phyloP scores from a whole-genome alignment of 345 rosid genomes.

The Leavenworthia alabamica region DNA sequence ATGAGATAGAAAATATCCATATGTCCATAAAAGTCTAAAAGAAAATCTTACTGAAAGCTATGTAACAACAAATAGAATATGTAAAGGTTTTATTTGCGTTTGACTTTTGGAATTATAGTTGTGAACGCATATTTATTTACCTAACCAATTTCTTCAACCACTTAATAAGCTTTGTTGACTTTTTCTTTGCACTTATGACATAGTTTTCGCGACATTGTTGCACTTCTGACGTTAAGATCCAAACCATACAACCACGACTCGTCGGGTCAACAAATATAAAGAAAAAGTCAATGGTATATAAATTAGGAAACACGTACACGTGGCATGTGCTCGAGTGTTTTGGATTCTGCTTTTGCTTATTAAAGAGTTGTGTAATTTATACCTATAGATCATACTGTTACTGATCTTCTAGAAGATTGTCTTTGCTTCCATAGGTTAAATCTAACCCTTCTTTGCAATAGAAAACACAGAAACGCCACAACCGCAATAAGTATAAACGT shows the following conservation, averaged over 20 bases:
- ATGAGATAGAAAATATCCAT: too few relatives aligned
- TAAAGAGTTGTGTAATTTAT: background rate
- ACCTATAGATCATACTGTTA: constrained; percentile 10
- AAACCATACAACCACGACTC: background rate
- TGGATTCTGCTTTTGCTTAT: background rate
- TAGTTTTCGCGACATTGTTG: constrained; percentile 10
- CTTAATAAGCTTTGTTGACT: background rate
- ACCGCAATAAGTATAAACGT: constrained; percentile 39
- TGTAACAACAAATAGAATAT: too few relatives aligned
- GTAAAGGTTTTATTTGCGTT: too few relatives aligned
- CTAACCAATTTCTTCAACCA: background rate
- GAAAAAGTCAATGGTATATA: background rate
- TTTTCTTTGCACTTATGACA: constrained; percentile 1
- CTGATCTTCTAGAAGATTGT: constrained; percentile 34
- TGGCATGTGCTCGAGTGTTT: background rate
- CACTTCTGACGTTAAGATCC: background rate
- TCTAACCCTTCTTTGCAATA: constrained; percentile 50
- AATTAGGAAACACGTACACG: background rate
- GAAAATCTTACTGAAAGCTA: too few relatives aligned
- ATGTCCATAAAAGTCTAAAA: too few relatives aligned
- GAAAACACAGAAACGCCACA: constrained; percentile 44
- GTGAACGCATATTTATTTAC: too few relatives aligned
- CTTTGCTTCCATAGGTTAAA: constrained; percentile 41
- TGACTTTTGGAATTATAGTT: too few relatives aligned
- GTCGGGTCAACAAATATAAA: background rate